Percentiles rank a stretch among this genome's conserved stretches.
phyloP scores from a whole-genome alignment of 2,329 filamentous ascomycete species.

The Aspergillus glaucus region DNA sequence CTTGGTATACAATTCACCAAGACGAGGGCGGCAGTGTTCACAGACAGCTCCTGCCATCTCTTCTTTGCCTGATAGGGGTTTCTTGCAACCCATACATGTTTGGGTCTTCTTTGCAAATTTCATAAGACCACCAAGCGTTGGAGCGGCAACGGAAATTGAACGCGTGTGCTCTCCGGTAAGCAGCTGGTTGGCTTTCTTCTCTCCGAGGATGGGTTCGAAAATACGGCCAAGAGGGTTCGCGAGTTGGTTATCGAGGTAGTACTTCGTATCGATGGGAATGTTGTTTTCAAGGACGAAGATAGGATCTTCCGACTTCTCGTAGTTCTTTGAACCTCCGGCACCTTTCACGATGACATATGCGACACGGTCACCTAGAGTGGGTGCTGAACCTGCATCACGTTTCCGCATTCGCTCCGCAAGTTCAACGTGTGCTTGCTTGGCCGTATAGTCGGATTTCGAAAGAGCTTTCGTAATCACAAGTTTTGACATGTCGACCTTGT shows the following conservation, averaged over 20 bases:
- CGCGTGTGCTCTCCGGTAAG: slow-evolving; percentile 91
- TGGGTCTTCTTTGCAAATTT: slow-evolving; percentile 97
- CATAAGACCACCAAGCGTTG: slow-evolving; percentile 89
- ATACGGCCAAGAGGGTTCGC: slow-evolving; percentile 91
- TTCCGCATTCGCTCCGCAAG: slow-evolving; percentile 95
- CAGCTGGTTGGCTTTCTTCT: slow-evolving; percentile 79
- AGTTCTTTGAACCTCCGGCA: slow-evolving; percentile 82
- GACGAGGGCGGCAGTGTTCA: slow-evolving; percentile 71
- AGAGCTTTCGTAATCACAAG: slow-evolving; percentile 97
- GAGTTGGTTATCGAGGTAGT: slow-evolving; percentile 97
- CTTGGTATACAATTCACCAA: slow-evolving; percentile 91
- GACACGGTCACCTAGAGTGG: slow-evolving; percentile 87
- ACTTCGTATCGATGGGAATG: slow-evolving; percentile 93
- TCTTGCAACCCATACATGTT: slow-evolving; percentile 99
- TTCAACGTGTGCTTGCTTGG: slow-evolving; percentile 93
- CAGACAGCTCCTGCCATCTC: slow-evolving; percentile 85
- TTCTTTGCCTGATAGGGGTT: slow-evolving; percentile 72
- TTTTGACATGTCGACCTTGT: slow-evolving; percentile 98
- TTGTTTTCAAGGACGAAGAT: slow-evolving; percentile 97
- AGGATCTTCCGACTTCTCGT: slow-evolving; percentile 94
- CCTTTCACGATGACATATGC: slow-evolving; percentile 98
- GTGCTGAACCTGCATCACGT: slow-evolving; percentile 89
- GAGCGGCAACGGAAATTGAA: slow-evolving; percentile 86
- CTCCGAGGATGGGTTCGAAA: slow-evolving; percentile 94
- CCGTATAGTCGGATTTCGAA: slow-evolving; percentile 80